phyloP scores from a whole-genome alignment of 176 grass and related monocot species.

The Elymus sibiricus region DNA sequence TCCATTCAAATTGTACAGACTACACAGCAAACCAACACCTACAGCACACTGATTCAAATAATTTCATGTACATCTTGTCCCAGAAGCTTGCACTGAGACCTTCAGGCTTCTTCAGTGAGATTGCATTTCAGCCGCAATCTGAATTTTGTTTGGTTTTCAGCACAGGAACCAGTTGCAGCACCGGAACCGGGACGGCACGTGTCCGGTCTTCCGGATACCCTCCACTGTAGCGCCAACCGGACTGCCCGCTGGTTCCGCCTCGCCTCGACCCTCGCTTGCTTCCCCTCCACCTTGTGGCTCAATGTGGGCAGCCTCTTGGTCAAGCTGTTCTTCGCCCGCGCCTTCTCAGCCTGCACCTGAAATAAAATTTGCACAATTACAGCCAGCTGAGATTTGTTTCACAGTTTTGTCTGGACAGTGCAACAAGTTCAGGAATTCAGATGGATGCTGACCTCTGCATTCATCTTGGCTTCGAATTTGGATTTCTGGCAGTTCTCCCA shows the following conservation, averaged over 20 bases:
- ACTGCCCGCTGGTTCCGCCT: constrained; percentile 41
- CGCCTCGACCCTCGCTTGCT: constrained; percentile 54
- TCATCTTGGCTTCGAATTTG: constrained; percentile 32
- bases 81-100: background rate
- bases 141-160: too few species aligned
- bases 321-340: constrained; percentile 52
- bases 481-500: too few species aligned
- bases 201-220: too few species aligned
- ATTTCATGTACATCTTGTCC: constrained; percentile 32
- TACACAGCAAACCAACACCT: background rate
- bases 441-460: constrained; percentile 46
- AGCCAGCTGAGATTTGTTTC: background rate
- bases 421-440: background rate
- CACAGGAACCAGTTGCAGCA: too few species aligned
- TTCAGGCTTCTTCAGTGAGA: background rate
- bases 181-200: too few species aligned
- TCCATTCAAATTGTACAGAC: background rate
- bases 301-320: constrained; percentile 31
- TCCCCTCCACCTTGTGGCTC: constrained; percentile 48
- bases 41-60: background rate
- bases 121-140: background rate
- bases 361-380: background rate
- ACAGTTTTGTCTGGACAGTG: background rate
- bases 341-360: constrained; percentile 73
- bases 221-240: constrained; percentile 47